Evolutionary conservation across 1,284 basidiomycete species (phyloP), one percentile per base, ranked within the genome.

Genomic region (Phellinidium pouzarii): DNA sequence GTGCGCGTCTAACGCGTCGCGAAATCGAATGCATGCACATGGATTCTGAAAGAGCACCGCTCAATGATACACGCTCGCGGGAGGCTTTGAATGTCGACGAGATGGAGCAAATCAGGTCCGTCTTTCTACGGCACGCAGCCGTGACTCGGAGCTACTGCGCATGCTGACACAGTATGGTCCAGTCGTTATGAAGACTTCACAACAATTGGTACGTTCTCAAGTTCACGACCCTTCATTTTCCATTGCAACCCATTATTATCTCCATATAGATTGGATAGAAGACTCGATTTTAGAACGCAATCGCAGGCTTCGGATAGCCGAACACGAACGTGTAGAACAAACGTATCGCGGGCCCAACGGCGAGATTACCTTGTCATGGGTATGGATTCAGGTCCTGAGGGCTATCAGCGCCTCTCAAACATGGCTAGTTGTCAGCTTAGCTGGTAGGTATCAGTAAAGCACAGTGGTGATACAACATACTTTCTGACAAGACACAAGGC

Each of bases 281-380:
- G 94, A 97, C 70, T 91, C 92, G 1, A 81, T 94, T 49, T 78
- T 90, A 36, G 93, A 97, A 63, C 77, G 91, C 26, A 87, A 86
- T 57, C 73, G 86, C 61, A 78, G 89, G 38, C 73, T 88, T 60
- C 76, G 81, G 55, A 75, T 78, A 56, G 71, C 77, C 31, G 31
- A 8, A 14, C 31, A 7, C 31, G 31, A 75, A 54, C 71, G 72
- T 48, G 61, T 75, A n/a, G 72, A 75, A 44, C 65, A 69, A 8
- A 70, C 78, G 14, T 67, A 76, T 52, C 76, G 78, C 45, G 76
- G 76, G 7, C 75, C 76, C 47, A 72, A 72, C 52, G 78, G 74
- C 58, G 72, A 73, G 55, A 67, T 76, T 40, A 79, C 77, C 17
- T 62, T 74, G 6, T 65, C 71, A 34, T 83, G 81, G 77, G 60